phyloP scores from a whole-genome alignment of 2,329 filamentous ascomycete genomes.

The Fusarium liriodendri region DNA sequence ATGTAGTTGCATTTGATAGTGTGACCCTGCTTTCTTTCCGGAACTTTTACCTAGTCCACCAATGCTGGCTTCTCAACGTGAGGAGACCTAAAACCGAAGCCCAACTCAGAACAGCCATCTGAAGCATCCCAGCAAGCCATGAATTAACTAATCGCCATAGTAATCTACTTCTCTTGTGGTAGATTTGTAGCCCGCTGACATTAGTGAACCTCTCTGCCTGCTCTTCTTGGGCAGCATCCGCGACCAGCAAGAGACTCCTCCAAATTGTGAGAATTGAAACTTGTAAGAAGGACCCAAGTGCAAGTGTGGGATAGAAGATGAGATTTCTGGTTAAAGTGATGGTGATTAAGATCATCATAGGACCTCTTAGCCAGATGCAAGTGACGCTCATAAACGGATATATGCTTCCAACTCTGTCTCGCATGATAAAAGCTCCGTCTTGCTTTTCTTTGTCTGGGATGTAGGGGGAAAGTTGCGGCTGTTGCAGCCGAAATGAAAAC shows the following conservation, averaged over 20 bases:
- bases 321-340: background rate
- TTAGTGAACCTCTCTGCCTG: background rate
- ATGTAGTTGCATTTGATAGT: background rate
- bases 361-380: slow-evolving; percentile 4
- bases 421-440: background rate
- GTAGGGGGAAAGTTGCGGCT: background rate
- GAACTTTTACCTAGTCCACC: slow-evolving; percentile 1
- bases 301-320: slow-evolving; percentile 3
- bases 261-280: slow-evolving; percentile 6
- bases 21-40: background rate
- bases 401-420: slow-evolving; percentile 4
- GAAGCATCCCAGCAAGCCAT: slow-evolving; percentile 9
- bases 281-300: slow-evolving; percentile 1
- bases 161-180: slow-evolving; percentile 2
- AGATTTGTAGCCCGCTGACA: slow-evolving; percentile 1
- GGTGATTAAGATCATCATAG: background rate
- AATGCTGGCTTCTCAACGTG: slow-evolving; percentile 5
- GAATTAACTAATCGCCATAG: background rate
- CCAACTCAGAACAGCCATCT: slow-evolving; percentile 5
- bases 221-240: background rate
- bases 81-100: slow-evolving; percentile 2
- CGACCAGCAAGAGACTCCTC: slow-evolving; percentile 1
- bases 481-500: background rate
- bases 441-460: slow-evolving; percentile 1
- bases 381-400: slow-evolving; percentile 1